A percentile compares a stretch with the other conserved stretches of the same genome.
phyloP scores from a whole-genome alignment of 2,329 filamentous ascomycete genomes.

The Sporothrix schenckii region DNA sequence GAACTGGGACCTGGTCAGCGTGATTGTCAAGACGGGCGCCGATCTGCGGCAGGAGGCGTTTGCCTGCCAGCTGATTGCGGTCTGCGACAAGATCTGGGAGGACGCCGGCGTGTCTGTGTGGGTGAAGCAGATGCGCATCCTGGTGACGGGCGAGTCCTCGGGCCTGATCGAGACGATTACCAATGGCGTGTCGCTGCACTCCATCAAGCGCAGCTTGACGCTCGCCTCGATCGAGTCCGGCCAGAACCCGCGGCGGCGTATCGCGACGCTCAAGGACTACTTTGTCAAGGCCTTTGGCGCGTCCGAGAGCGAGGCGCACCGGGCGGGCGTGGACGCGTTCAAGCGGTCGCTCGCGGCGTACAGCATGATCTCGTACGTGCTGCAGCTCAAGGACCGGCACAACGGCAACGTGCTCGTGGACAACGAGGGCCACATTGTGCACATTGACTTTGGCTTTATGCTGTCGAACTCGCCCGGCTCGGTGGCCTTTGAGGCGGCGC shows the following conservation, averaged over 20 bases:
- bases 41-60: constrained; percentile 85
- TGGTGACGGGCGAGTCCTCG: constrained; percentile 82
- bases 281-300: constrained; percentile 80
- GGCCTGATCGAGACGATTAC: constrained; percentile 87
- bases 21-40: constrained; percentile 84
- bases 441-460: constrained; percentile 92
- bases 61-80: constrained; percentile 79
- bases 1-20: constrained; percentile 84
- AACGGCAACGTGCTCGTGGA: constrained; percentile 87
- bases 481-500: constrained; percentile 83
- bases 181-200: constrained; percentile 84
- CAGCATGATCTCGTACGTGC: constrained; percentile 79
- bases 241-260: constrained; percentile 71
- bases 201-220: constrained; percentile 78
- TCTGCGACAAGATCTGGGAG: constrained; percentile 80
- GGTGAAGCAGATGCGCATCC: constrained; percentile 85
- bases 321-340: constrained; percentile 74
- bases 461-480: constrained; percentile 82
- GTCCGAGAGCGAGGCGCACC: constrained; percentile 68
- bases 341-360: constrained; percentile 81
- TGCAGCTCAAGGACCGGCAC: constrained; percentile 83
- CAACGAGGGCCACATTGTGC: constrained; percentile 82
- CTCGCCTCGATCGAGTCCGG: constrained; percentile 73
- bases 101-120: constrained; percentile 77
- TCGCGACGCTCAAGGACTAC: constrained; percentile 80